phyloP scores from a whole-genome alignment of 441 rosid species.

The Corymbia citriodora region DNA sequence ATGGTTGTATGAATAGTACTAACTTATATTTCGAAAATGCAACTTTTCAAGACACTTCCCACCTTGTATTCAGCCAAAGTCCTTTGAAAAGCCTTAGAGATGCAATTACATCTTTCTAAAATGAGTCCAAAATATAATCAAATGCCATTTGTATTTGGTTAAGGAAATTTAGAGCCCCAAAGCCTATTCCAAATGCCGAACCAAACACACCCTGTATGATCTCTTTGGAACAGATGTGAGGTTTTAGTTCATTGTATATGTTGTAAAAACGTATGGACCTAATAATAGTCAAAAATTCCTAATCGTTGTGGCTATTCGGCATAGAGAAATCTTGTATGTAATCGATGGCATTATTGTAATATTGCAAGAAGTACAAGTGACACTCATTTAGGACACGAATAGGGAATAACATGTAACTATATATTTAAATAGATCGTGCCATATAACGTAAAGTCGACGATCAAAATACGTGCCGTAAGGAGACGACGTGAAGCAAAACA shows the following conservation, averaged over 20 bases:
- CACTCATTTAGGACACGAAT: too few species aligned
- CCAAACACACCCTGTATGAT: not conserved
- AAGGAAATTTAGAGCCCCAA: too few species aligned
- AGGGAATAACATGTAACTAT: fast-evolving
- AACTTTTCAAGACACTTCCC: too few species aligned
- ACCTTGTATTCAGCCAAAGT: too few species aligned
- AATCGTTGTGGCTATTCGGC: fast-evolving
- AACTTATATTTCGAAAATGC: too few species aligned
- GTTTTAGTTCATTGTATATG: not conserved
- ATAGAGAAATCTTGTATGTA: not conserved
- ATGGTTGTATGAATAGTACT: too few species aligned
- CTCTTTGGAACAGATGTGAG: not conserved
- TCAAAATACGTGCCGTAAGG: not conserved
- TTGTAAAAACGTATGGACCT: not conserved
- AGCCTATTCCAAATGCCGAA: too few species aligned
- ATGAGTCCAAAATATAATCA: too few species aligned
- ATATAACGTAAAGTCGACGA: not conserved
- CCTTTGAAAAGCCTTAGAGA: too few species aligned
- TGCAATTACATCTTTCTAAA: too few species aligned
- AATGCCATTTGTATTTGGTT: too few species aligned
- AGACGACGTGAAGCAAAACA: not conserved
- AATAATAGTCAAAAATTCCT: not conserved
- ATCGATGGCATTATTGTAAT: not conserved
- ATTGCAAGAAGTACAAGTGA: not conserved
- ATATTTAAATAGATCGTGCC: not conserved